Base-by-base conservation (phyloP, 768 basidiomycete genomes). In the Lactifluus piperatus region DNA sequence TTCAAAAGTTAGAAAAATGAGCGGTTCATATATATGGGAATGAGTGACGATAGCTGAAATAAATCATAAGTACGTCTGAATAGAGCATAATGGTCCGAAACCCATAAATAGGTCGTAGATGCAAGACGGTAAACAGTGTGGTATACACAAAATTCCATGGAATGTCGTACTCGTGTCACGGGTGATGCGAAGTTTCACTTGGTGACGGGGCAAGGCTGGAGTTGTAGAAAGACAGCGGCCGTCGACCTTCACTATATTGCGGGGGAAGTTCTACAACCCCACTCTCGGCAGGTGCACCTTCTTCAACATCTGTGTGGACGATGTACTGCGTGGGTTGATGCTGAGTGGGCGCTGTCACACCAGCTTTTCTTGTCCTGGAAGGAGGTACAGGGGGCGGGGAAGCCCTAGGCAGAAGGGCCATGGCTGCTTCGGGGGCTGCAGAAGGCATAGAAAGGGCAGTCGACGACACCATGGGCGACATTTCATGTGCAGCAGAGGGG, bases 251-350 rank as follows among this genome's bases (percentile, higher is more conserved):
- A 26, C 77, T 76, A 66, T 90, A 90, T 68, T 82, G 82, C 16
- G 87, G 87, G 27, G 88, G 88, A n/a, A 88, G 76, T 71, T 90
- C 88, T 6, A 88, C 76, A 22, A 86, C 71, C 6, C 77, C 85
- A 18, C 78, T 71, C 26, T 73, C 77, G 53, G 74, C 74, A 7
- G 79, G 73, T 10, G 72, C 39, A 13, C 66, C 71, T 65, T 88
- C 86, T 54, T 86, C 85, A 8, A 77, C 78, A 67, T 88, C 88
- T 3, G 81, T 84, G 63, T 89, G 86, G 6, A 88, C 63, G 57
- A 88, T 51, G 37, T 39, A 46, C 14, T 14, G 59, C 47, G 58
- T 30, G 29, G 34, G 56, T 20, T 45, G 50, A 29, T 39, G 27
- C 8, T 24, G 24, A 32, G 54, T 45, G 11, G 43, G 16, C 18